Evolutionary conservation across 352 stramenopile species (phyloP).

Genomic region (Phytopythium aichiense): DNA sequence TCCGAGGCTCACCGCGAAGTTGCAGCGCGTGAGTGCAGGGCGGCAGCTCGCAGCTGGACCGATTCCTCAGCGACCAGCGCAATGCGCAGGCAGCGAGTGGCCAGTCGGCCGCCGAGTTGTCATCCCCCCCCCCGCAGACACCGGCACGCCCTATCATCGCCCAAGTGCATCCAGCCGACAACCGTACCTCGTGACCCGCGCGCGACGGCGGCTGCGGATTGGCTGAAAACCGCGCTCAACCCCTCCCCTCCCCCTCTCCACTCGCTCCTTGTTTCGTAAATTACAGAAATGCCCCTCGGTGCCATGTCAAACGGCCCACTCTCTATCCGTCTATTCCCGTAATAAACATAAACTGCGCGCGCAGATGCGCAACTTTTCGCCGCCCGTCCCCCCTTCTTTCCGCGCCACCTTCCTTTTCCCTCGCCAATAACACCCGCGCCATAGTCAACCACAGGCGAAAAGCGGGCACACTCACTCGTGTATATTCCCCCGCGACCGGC

Average conservation of each 20-base stretch:
- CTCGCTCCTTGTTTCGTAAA: background rate
- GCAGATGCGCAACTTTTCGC: background rate
- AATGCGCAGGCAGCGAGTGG: background rate
- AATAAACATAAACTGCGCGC: background rate
- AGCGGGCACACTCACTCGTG: background rate
- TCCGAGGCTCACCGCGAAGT: too few relatives aligned
- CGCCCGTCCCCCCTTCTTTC: conserved; percentile 5
- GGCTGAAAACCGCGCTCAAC: background rate
- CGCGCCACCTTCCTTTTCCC: background rate
- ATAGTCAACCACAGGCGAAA: background rate
- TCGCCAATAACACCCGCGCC: background rate
- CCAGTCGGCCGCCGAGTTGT: background rate
- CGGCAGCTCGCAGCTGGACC: too few relatives aligned
- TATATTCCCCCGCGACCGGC: background rate
- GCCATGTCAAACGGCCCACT: background rate
- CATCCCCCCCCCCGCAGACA: background rate
- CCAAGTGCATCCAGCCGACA: background rate
- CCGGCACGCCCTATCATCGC: background rate
- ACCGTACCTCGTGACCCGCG: background rate
- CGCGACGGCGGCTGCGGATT: background rate
- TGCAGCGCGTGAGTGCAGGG: too few relatives aligned
- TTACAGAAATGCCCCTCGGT: background rate
- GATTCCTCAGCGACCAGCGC: too few relatives aligned
- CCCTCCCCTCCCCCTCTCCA: background rate
- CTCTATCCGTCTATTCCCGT: background rate